Percentiles rank a stretch among this genome's conserved stretches.
These are phyloP conservation scores for Fonsecaea multimorphosa DNA, from an alignment of 2,329 filamentous ascomycete species.

Conservation along the genomic window DNA sequence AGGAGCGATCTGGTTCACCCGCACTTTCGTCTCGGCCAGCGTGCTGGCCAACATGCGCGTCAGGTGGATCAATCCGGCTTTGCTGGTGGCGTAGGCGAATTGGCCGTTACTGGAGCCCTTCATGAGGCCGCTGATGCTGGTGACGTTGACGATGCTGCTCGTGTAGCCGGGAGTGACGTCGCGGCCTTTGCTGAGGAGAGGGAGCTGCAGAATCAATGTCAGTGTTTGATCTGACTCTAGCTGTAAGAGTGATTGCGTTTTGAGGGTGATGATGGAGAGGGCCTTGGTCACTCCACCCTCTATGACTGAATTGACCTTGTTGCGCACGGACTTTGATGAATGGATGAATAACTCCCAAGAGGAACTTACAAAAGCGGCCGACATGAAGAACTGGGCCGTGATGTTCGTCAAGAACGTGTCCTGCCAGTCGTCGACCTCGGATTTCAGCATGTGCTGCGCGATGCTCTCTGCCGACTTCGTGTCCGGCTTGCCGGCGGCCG, in stretches of 20 bases:
- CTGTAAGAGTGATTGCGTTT: too few relatives aligned
- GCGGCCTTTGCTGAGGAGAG: constrained; percentile 58
- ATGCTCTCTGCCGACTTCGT: constrained; percentile 56
- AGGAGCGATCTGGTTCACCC: constrained; percentile 64
- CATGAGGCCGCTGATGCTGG: constrained; percentile 91
- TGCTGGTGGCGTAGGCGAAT: constrained; percentile 59
- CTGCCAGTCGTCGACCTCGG: constrained; percentile 50
- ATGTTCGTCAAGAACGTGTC: constrained; percentile 61
- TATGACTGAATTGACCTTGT: too few relatives aligned
- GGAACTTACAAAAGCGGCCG: constrained; percentile 55
- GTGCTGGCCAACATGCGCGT: constrained; percentile 62
- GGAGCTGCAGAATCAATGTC: constrained; percentile 40
- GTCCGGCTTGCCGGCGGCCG: constrained; percentile 56
- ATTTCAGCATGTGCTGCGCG: constrained; percentile 58
- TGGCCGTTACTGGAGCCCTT: constrained; percentile 91
- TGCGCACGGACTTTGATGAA: too few relatives aligned
- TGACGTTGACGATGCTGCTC: constrained; percentile 59
- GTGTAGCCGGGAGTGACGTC: constrained; percentile 51
- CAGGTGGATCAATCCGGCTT: constrained; percentile 59
- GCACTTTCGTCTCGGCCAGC: constrained; percentile 61
- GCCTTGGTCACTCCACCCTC: too few relatives aligned
- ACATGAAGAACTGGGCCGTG: constrained; percentile 59
- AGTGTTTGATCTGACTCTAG: too few relatives aligned
- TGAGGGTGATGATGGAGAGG: too few relatives aligned
- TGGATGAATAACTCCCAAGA: background rate